These are phyloP conservation scores for Cystofilobasidium capitatum DNA, from an alignment of 768 basidiomycete species.

Conservation along the genomic window DNA sequence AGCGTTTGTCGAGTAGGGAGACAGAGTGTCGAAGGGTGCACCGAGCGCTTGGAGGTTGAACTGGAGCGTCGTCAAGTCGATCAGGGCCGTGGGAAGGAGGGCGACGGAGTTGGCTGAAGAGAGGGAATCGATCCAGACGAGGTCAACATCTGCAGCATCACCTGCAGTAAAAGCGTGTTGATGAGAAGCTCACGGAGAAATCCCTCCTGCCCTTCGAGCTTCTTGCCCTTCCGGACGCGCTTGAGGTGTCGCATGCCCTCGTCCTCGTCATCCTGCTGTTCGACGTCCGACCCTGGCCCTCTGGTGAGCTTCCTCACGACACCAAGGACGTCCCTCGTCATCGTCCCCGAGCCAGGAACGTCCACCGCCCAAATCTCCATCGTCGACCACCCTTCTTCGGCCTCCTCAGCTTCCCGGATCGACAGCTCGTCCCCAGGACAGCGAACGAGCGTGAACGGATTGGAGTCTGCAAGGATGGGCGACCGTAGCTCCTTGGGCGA, in stretches of 20 bases:
- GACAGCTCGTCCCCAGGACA: conserved; percentile 12
- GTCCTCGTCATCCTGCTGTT: background rate
- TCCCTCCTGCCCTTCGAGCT: background rate
- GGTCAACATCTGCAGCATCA: background rate
- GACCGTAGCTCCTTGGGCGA: conserved; percentile 1
- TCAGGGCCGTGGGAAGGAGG: conserved; percentile 27
- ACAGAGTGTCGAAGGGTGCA: conserved; percentile 24
- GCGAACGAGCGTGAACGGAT: conserved; percentile 18
- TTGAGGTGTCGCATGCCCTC: conserved; percentile 25
- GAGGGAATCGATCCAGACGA: background rate
- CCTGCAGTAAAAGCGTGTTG: background rate
- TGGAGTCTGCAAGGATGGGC: conserved; percentile 4
- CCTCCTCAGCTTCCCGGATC: conserved; percentile 15
- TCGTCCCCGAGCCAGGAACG: conserved; percentile 12
- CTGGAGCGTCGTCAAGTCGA: conserved; percentile 17
- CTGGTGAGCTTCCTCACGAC: background rate
- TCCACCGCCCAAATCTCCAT: conserved; percentile 25
- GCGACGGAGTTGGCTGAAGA: conserved; percentile 28
- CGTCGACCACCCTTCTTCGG: conserved; percentile 23
- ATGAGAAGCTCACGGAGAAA: background rate
- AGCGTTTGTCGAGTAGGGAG: conserved; percentile 40
- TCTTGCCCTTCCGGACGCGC: conserved; percentile 20
- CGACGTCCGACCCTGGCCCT: background rate
- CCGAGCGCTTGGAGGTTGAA: conserved; percentile 26
- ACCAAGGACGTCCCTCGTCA: conserved; percentile 19